Base-by-base conservation (phyloP, 768 basidiomycete genomes). In the Dendrothele bispora region DNA sequence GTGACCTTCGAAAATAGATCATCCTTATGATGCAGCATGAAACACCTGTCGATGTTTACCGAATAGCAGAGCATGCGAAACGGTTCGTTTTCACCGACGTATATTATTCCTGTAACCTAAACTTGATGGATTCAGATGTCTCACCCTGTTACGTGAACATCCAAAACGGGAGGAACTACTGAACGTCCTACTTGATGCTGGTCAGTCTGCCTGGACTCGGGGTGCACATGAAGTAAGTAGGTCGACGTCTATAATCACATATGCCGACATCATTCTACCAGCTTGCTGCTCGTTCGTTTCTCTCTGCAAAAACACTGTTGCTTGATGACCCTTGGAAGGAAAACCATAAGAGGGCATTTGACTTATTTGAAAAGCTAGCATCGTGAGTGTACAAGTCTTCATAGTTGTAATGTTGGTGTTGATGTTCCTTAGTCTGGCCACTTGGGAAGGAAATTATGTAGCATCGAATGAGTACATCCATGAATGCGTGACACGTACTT, bases 11-110 rank as follows among this genome's bases (percentile, higher is more conserved):
- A 37, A n/a, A 29, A 24, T 32, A 87, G 84, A 84, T 86, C 46
- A 78, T 86, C 20, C 62, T 85, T 30, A 85, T 84, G 79, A 84
- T 86, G 78, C 64, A 86, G 37, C 80, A 81, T 45, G 83, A 85
- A 52, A 67, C 65, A 1, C 74, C 79, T 1, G 70, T 77, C 4
- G 85, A 88, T 55, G 76, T 82, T 14, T 84, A 86, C 60, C 78
- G 84, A 5, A 77, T 87, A 18, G 82, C 85, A 3, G 86, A 87
- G 56, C 80, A 86, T 63, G 80, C 84, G 2, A 81, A 82, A 56
- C 72, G 76, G 83, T 81, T 47, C 43, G 68, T 53, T 39, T 41
- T 21, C 10, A 24, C 10, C 48, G 43, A 38, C n/a, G 38, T 39
- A 28, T 20, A 30, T 27, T 11, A 46, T 39, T 32, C 24, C 34